Percentiles rank a stretch among this genome's conserved stretches.
These are phyloP conservation scores for Myrmaecium sp. DNA, from an alignment of 2,329 filamentous ascomycete genomes.

Conservation along the genomic window DNA sequence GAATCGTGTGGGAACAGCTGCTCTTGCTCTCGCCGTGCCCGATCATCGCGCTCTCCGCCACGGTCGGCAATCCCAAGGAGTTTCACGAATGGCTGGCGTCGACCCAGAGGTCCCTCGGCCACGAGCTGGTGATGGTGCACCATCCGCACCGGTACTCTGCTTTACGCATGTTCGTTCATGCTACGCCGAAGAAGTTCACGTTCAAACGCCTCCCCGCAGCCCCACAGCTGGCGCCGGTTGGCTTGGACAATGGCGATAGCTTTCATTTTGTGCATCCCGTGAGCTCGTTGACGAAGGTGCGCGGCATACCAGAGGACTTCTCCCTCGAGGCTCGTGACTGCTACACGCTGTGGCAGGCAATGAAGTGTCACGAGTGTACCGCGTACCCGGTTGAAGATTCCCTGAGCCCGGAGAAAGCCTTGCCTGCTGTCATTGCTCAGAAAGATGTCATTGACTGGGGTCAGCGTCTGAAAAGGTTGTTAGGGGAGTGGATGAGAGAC, in stretches of 20 bases:
- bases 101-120: slow-evolving; percentile 46
- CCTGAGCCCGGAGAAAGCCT: slow-evolving; percentile 32
- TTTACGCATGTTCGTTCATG: slow-evolving; percentile 56
- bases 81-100: slow-evolving; percentile 52
- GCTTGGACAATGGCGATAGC: slow-evolving; percentile 29
- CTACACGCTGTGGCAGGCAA: slow-evolving; percentile 44
- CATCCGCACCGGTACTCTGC: slow-evolving; percentile 59
- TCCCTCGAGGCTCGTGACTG: slow-evolving; percentile 57
- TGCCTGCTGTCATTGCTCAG: slow-evolving; percentile 43
- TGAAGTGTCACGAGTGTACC: slow-evolving; percentile 39
- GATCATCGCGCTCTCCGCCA: slow-evolving; percentile 64
- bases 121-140: slow-evolving; percentile 48
- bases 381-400: slow-evolving; percentile 32
- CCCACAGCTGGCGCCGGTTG: slow-evolving; percentile 22
- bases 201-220: slow-evolving; percentile 34
- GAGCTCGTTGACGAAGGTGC: slow-evolving; percentile 40
- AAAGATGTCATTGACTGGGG: slow-evolving; percentile 52
- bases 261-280: slow-evolving; percentile 52
- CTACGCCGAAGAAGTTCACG: slow-evolving; percentile 28
- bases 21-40: slow-evolving; percentile 58
- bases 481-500: slow-evolving; percentile 45
- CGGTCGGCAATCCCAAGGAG: slow-evolving; percentile 56
- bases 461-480: slow-evolving; percentile 37
- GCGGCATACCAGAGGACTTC: slow-evolving; percentile 50
- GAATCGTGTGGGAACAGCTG: slow-evolving; percentile 63